A percentile compares a stretch with the other conserved stretches of the same genome.
These are phyloP conservation scores for Septoria linicola DNA, from an alignment of 2,329 filamentous ascomycete genomes.

Conservation along the genomic window DNA sequence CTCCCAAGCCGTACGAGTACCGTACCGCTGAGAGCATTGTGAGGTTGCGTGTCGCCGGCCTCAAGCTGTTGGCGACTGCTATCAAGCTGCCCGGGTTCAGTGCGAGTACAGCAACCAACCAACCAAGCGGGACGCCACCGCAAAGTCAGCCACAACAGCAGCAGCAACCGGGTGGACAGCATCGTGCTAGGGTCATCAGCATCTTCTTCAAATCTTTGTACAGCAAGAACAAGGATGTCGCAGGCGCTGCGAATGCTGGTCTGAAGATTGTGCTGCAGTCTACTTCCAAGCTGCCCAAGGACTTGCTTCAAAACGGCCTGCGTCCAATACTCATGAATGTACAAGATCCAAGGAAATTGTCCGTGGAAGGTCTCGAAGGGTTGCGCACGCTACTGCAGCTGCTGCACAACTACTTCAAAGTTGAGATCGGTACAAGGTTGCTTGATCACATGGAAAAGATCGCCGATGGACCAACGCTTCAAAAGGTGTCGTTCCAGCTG, in stretches of 20 bases:
- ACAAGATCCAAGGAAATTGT: conserved; percentile 87
- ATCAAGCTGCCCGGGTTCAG: conserved; percentile 92
- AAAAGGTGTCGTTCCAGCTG: conserved; percentile 90
- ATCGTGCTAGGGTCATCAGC: conserved; percentile 68
- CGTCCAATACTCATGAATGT: conserved; percentile 95
- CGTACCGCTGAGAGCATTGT: conserved; percentile 95
- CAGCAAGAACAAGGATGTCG: conserved; percentile 85
- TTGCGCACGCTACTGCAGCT: conserved; percentile 84
- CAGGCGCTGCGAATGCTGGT: conserved; percentile 88
- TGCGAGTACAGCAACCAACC: conserved; percentile 51
- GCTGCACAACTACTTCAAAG: conserved; percentile 97
- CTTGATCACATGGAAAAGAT: conserved; percentile 91
- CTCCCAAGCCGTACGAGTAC: conserved; percentile 89
- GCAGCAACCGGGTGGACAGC: conserved; percentile 57
- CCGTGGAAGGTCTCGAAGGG: conserved; percentile 84
- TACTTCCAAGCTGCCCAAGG: conserved; percentile 89
- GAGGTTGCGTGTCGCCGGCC: conserved; percentile 85
- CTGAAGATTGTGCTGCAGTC: conserved; percentile 83
- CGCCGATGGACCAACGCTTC: conserved; percentile 74
- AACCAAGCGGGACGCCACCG: conserved; percentile 13
- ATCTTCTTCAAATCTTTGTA: conserved; percentile 99
- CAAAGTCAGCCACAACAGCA: conserved; percentile 20
- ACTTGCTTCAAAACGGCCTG: conserved; percentile 88
- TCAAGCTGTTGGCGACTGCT: conserved; percentile 87
- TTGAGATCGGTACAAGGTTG: conserved; percentile 91